Evolutionary conservation across 768 basidiomycete species (phyloP).

Genomic region (Auricularia sp.): DNA sequence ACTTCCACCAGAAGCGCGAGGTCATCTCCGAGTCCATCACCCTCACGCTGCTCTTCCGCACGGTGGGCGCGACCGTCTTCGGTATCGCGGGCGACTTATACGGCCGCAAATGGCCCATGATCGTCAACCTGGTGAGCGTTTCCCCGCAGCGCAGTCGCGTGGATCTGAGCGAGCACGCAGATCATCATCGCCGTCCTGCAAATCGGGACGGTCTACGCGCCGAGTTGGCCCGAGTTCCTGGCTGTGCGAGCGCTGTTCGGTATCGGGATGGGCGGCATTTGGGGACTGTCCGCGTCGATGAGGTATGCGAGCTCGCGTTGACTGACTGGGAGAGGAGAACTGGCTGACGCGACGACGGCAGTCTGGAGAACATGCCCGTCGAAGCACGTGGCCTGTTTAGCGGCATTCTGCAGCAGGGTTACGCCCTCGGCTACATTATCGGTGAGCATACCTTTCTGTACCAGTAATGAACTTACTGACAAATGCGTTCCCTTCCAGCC

Average conservation of each 20-base stretch:
- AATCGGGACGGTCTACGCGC: slow-evolving; percentile 28
- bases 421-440: slow-evolving; percentile 27
- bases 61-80: slow-evolving; percentile 26
- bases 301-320: neutral
- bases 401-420: slow-evolving; percentile 34
- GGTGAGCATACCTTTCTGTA: neutral
- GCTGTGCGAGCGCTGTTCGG: slow-evolving; percentile 29
- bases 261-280: slow-evolving; percentile 22
- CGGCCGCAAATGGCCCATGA: slow-evolving; percentile 32
- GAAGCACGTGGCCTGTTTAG: slow-evolving; percentile 31
- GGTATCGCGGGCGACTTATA: slow-evolving; percentile 27
- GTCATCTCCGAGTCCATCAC: slow-evolving; percentile 23
- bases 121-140: slow-evolving; percentile 16
- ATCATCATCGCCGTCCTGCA: slow-evolving; percentile 20
- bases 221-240: slow-evolving; percentile 29
- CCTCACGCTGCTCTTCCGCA: slow-evolving; percentile 32
- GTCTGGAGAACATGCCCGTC: slow-evolving; percentile 31
- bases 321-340: neutral
- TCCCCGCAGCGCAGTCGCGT: neutral
- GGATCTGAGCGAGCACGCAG: neutral
- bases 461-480: neutral
- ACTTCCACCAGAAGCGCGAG: neutral
- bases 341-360: slow-evolving; percentile 16
- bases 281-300: slow-evolving; percentile 7
- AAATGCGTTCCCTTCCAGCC: neutral